These are phyloP conservation scores for Pisolithus tinctorius DNA, from an alignment of 768 basidiomycete genomes.

Conservation along the genomic window DNA sequence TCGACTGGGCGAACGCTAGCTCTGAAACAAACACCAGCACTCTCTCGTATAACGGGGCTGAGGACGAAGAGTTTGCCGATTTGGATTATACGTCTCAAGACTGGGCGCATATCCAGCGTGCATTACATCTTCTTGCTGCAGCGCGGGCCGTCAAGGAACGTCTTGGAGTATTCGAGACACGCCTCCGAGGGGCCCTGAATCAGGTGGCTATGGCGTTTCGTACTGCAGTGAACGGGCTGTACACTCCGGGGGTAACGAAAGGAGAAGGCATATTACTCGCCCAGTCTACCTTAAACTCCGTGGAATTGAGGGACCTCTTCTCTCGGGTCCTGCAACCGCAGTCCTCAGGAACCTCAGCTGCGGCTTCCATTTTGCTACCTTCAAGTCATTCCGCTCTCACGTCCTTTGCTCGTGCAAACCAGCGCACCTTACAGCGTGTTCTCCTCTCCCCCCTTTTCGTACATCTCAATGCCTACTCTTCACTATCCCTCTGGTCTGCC, in stretches of 20 bases:
- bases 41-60: slow-evolving; percentile 10
- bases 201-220: slow-evolving; percentile 58
- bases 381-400: slow-evolving; percentile 50
- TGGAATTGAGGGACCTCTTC: slow-evolving; percentile 48
- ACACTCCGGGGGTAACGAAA: slow-evolving; percentile 50
- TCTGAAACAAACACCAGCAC: slow-evolving; percentile 28
- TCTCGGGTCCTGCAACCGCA: slow-evolving; percentile 15
- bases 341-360: slow-evolving; percentile 7
- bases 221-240: slow-evolving; percentile 45
- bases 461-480: slow-evolving; percentile 66
- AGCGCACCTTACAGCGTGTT: slow-evolving; percentile 70
- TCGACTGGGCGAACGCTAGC: slow-evolving; percentile 26
- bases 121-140: slow-evolving; percentile 77
- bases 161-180: slow-evolving; percentile 60
- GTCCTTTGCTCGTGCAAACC: slow-evolving; percentile 64
- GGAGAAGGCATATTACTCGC: slow-evolving; percentile 72
- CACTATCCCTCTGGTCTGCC: slow-evolving; percentile 59
- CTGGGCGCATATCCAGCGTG: slow-evolving; percentile 81
- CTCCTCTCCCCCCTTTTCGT: slow-evolving; percentile 78
- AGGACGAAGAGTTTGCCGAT: slow-evolving; percentile 62
- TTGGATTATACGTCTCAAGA: slow-evolving; percentile 86
- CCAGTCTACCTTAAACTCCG: slow-evolving; percentile 80
- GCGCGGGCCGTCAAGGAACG: slow-evolving; percentile 68
- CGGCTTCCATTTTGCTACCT: slow-evolving; percentile 37
- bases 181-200: slow-evolving; percentile 50